Evolutionary conservation across 257 asterid species (phyloP).

Genomic region (Agastache rugosa): DNA sequence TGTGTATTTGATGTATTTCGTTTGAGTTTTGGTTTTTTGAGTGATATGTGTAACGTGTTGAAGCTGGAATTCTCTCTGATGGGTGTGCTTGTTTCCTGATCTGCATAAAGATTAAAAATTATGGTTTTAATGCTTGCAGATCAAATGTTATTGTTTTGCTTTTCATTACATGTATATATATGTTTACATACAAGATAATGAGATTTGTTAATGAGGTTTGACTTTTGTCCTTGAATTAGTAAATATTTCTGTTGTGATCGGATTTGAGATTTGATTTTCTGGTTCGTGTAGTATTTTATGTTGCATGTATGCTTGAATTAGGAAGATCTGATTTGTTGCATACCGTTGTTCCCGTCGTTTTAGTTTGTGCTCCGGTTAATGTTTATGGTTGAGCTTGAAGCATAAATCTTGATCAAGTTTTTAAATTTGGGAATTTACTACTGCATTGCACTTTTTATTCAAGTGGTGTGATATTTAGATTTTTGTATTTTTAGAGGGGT

Average conservation of each 20-base stretch:
- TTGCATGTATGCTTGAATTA: slow-evolving; percentile 10
- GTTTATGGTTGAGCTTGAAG: slow-evolving; percentile 17
- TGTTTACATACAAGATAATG: background rate
- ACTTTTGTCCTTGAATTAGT: background rate
- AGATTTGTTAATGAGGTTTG: slow-evolving; percentile 12
- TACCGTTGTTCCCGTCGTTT: background rate
- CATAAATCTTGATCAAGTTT: background rate
- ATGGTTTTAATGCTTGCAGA: background rate
- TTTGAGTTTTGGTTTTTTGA: background rate
- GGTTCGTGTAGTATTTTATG: background rate
- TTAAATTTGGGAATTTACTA: background rate
- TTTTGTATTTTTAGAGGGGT: background rate
- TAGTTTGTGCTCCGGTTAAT: background rate
- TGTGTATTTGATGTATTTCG: background rate
- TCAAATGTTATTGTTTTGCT: background rate
- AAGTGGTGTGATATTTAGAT: background rate
- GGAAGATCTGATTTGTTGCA: background rate
- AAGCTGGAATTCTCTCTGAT: background rate
- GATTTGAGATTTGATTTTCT: background rate
- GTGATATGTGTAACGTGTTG: background rate
- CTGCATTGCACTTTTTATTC: background rate
- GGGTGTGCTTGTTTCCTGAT: slow-evolving; percentile 3
- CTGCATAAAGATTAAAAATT: background rate
- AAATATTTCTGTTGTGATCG: background rate
- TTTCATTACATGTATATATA: background rate